phyloP scores from a whole-genome alignment of 2,329 filamentous ascomycete genomes.

The Aspergillus luchuensis region DNA sequence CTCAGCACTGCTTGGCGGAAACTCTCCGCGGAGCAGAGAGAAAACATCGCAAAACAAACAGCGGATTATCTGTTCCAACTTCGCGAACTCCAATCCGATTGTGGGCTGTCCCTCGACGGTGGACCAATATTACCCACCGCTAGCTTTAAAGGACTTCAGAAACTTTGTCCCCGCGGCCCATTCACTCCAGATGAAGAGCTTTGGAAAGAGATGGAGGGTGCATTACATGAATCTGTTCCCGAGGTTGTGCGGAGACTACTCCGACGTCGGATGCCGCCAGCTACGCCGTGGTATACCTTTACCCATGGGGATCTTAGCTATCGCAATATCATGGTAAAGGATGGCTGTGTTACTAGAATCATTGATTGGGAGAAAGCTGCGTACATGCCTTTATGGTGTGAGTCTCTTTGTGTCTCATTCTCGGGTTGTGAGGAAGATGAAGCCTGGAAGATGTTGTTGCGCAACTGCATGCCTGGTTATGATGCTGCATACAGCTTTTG shows the following conservation, averaged over 20 bases:
- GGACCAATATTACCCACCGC: conserved; percentile 13
- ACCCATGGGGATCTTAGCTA: conserved; percentile 44
- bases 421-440: conserved; percentile 12
- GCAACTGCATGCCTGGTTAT: conserved; percentile 22
- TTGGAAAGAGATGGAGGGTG: conserved; percentile 16
- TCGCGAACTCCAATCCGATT: conserved; percentile 17
- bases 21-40: conserved; percentile 21
- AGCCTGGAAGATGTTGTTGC: conserved; percentile 22
- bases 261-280: conserved; percentile 21
- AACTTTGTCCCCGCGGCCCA: neutral
- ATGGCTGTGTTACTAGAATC: conserved; percentile 40
- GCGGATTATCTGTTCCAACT: conserved; percentile 25
- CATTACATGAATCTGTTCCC: conserved; percentile 7
- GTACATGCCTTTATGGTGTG: conserved; percentile 45
- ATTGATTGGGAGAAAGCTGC: conserved; percentile 45
- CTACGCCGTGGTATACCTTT: conserved; percentile 38
- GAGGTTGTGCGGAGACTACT: conserved; percentile 9
- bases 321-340: conserved; percentile 44
- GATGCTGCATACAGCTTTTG: conserved; percentile 20
- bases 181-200: conserved; percentile 18
- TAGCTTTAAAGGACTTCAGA: conserved; percentile 7
- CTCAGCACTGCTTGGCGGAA: conserved; percentile 21
- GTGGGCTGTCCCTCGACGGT: conserved; percentile 13
- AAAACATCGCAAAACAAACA: conserved; percentile 27
- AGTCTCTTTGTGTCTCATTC: conserved; percentile 18